Percentiles rank a stretch among this genome's conserved stretches.
These are phyloP conservation scores for Wallacemonas sp. DNA, from an alignment of 208 protist genomes.

Conservation along the genomic window DNA sequence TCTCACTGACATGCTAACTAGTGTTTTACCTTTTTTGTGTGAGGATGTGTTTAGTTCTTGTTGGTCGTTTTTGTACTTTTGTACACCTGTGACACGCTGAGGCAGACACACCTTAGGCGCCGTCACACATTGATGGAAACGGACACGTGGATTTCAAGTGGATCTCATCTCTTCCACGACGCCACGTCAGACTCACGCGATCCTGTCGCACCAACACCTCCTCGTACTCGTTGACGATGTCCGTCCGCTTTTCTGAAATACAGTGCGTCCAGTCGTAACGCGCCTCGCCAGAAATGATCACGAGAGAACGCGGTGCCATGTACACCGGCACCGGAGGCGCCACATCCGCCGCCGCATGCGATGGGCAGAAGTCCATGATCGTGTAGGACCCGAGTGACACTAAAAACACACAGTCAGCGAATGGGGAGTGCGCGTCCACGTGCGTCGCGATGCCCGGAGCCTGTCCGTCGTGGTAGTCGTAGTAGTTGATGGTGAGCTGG, in stretches of 20 bases:
- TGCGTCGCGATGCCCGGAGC: constrained; percentile 70
- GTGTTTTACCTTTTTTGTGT: too few relatives aligned
- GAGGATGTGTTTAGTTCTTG: too few relatives aligned
- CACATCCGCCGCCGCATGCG: constrained; percentile 29
- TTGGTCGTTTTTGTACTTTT: too few relatives aligned
- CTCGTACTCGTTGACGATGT: constrained; percentile 59
- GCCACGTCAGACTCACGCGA: constrained; percentile 79
- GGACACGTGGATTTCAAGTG: constrained; percentile 50
- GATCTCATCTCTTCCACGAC: constrained; percentile 30
- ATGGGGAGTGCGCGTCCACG: constrained; percentile 74
- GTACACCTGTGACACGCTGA: too few relatives aligned
- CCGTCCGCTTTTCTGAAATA: constrained; percentile 67
- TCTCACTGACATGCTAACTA: too few relatives aligned
- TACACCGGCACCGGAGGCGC: constrained; percentile 40
- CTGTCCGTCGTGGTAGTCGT: constrained; percentile 52
- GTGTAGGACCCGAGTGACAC: constrained; percentile 84
- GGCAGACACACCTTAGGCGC: too few relatives aligned
- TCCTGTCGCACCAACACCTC: constrained; percentile 43
- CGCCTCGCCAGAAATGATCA: constrained; percentile 62
- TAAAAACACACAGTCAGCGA: constrained; percentile 52
- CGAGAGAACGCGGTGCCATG: constrained; percentile 55
- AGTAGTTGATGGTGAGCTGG: constrained; percentile 85
- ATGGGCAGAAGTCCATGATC: constrained; percentile 76
- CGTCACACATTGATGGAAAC: constrained; percentile 69
- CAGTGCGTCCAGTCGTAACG: constrained; percentile 81